Conservation (phyloP, 1,284 basidiomycete genomes). For the Irpex lacteus region DNA sequence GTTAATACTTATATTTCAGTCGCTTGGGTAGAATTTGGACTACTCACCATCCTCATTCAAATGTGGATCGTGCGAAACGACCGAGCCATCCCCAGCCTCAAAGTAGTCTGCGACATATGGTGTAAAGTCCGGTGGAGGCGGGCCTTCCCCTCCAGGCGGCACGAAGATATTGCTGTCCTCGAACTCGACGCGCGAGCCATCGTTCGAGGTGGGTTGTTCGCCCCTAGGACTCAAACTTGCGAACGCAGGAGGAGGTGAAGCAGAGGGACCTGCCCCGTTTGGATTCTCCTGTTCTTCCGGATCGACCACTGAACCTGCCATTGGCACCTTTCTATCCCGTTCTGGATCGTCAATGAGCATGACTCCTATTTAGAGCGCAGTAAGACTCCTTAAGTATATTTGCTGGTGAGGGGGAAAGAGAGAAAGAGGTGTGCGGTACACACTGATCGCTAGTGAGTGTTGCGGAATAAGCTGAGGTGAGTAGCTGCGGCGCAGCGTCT, state of each 20-base stretch:
- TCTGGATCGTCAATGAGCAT: neutral
- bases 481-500: neutral
- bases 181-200: constrained; percentile 6
- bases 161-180: constrained; percentile 20
- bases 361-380: too few species aligned
- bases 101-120: constrained; percentile 63
- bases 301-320: neutral
- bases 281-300: neutral
- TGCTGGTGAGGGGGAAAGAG: neutral
- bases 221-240: neutral
- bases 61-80: constrained; percentile 71
- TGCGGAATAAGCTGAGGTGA: neutral
- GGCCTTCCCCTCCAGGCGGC: constrained; percentile 40
- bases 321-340: neutral
- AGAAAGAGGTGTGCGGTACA: neutral
- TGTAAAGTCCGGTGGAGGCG: constrained; percentile 61
- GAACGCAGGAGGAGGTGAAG: neutral
- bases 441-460: neutral
- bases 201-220: neutral
- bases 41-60: constrained; percentile 65
- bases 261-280: neutral
- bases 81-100: constrained; percentile 41
- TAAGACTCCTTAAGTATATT: too few species aligned
- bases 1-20: neutral
- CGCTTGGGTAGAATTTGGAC: neutral